Evolutionary conservation across 2,329 filamentous ascomycete genomes (phyloP).

Genomic region (Huntiella decipiens): DNA sequence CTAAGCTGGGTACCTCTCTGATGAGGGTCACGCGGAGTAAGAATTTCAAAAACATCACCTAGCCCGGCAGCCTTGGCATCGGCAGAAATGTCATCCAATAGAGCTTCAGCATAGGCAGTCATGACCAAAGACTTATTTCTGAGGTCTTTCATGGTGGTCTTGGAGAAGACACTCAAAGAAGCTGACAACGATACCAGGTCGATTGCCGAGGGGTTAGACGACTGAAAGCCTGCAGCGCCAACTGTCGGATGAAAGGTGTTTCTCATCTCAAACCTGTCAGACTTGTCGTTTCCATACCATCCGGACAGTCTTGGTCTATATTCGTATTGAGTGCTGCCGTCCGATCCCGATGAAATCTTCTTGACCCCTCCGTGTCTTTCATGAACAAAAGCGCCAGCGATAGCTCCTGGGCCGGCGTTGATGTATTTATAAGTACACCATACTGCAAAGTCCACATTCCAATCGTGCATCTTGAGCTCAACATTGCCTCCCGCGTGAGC

Average conservation of each 20-base stretch:
- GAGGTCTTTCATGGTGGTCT: conserved; percentile 49
- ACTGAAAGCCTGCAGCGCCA: conserved; percentile 63
- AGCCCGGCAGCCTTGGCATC: conserved; percentile 14
- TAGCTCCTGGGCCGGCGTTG: conserved; percentile 66
- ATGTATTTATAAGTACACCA: conserved; percentile 96
- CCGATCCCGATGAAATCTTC: neutral
- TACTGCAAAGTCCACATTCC: conserved; percentile 77
- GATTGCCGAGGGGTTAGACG: conserved; percentile 62
- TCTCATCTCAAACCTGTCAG: conserved; percentile 63
- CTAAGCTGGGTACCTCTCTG: conserved; percentile 67
- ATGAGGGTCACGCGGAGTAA: conserved; percentile 50
- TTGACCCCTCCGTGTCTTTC: conserved; percentile 45
- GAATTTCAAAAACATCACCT: conserved; percentile 32
- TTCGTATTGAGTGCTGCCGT: conserved; percentile 16
- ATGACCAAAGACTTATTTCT: conserved; percentile 52
- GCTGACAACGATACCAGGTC: conserved; percentile 60
- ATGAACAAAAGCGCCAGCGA: conserved; percentile 67
- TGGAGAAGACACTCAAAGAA: conserved; percentile 53
- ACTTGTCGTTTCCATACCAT: conserved; percentile 75
- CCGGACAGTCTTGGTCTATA: conserved; percentile 54
- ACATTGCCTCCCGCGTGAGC: conserved; percentile 79
- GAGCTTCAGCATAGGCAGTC: conserved; percentile 57
- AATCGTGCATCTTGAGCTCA: conserved; percentile 62
- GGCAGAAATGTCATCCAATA: conserved; percentile 48
- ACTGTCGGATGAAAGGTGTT: conserved; percentile 59